Evolutionary conservation across 495 filamentous ascomycete species (phyloP).

Genomic region (Penicillium macrosclerotiorum): DNA sequence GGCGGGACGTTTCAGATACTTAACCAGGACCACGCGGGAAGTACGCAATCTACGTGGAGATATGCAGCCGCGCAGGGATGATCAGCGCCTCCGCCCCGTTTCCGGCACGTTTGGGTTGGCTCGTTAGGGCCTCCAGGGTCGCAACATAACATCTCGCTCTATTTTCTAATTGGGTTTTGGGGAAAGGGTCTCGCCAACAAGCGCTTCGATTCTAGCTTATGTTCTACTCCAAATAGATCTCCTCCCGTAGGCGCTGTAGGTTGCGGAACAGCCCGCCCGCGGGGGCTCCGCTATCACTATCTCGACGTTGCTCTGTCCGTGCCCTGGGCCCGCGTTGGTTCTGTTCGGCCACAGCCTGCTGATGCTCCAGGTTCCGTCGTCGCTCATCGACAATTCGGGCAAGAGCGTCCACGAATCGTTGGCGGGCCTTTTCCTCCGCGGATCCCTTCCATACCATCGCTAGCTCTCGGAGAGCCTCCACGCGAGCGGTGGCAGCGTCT

Average conservation of each 20-base stretch:
- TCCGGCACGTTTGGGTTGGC: conserved; percentile 14
- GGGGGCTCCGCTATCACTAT: conserved; percentile 45
- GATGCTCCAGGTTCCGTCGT: conserved; percentile 54
- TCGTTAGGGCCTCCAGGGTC: too few species aligned
- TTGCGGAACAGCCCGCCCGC: conserved; percentile 77
- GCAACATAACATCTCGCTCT: too few species aligned
- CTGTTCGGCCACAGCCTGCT: conserved; percentile 47
- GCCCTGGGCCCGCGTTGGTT: conserved; percentile 22
- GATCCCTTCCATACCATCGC: conserved; percentile 87
- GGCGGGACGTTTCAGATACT: conserved; percentile 6
- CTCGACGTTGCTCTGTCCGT: conserved; percentile 28
- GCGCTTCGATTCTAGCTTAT: too few species aligned
- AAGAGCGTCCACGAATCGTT: conserved; percentile 76
- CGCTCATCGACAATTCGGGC: conserved; percentile 56
- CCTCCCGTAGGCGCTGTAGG: conserved; percentile 73
- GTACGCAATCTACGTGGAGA: conserved; percentile 27
- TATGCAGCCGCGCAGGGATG: conserved; percentile 5
- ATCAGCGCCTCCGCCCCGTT: conserved; percentile 15
- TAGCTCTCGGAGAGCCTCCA: conserved; percentile 71
- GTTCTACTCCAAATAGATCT: conserved; percentile 57
- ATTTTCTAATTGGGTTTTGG: too few species aligned
- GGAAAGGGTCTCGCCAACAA: too few species aligned
- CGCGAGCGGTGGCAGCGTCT: conserved; percentile 65
- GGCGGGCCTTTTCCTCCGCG: conserved; percentile 83
- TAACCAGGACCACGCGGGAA: conserved; percentile 17